Evolutionary conservation across 2,329 filamentous ascomycete genomes (phyloP).

Genomic region (Xylariomycetidae sp.): DNA sequence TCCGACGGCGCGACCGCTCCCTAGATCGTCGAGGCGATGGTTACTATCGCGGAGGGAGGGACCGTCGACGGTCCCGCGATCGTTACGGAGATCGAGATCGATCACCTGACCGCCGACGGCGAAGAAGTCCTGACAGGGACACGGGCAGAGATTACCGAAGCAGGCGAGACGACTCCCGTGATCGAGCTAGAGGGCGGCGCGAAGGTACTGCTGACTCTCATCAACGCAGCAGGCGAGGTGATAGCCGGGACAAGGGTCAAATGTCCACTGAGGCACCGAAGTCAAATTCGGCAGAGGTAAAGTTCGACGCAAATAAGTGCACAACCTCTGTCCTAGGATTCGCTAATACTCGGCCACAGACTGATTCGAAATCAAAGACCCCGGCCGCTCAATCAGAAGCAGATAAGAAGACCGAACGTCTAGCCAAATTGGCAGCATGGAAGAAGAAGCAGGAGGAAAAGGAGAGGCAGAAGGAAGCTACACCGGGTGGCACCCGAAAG

Average conservation of each 20-base stretch:
- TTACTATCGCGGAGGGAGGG: constrained; percentile 46
- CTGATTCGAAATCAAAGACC: constrained; percentile 43
- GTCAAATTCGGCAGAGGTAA: constrained; percentile 50
- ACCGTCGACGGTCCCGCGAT: constrained; percentile 61
- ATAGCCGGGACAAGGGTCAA: constrained; percentile 50
- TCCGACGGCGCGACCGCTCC: constrained; percentile 65
- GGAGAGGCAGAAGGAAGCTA: constrained; percentile 65
- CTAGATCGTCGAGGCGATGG: constrained; percentile 62
- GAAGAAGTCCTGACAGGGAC: constrained; percentile 55
- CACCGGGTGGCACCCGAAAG: constrained; percentile 57
- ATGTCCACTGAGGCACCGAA: constrained; percentile 42
- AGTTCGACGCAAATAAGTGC: constrained; percentile 11
- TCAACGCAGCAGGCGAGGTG: constrained; percentile 59
- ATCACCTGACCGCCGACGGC: constrained; percentile 50
- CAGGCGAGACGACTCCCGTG: constrained; percentile 69
- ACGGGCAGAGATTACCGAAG: constrained; percentile 55
- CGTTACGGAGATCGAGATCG: constrained; percentile 49
- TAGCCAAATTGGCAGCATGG: constrained; percentile 83
- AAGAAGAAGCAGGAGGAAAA: constrained; percentile 82
- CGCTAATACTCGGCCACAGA: too few relatives aligned
- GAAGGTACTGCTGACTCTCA: constrained; percentile 68
- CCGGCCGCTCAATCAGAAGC: constrained; percentile 55
- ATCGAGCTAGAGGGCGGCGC: constrained; percentile 56
- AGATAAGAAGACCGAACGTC: constrained; percentile 72
- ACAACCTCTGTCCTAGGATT: too few relatives aligned